Evolutionary conservation across 2,329 filamentous ascomycete genomes (phyloP).

Genomic region (Xylaria sp.): DNA sequence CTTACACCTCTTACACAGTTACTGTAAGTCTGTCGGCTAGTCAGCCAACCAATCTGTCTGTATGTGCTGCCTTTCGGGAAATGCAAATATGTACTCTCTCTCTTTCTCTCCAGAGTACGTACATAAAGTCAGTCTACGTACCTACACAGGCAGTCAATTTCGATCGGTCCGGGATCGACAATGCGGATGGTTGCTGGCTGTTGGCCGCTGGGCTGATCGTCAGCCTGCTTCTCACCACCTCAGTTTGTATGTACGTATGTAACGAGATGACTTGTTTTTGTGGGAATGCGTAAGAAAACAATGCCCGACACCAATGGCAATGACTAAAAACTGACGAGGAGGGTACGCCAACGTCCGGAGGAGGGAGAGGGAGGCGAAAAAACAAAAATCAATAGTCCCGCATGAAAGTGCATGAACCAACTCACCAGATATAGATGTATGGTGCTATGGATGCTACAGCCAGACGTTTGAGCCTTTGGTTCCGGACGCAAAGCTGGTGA

Average conservation of each 20-base stretch:
- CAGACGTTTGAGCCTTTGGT: not conserved
- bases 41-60: no score
- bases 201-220: no score
- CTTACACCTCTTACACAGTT: no score
- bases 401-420: conserved; percentile 13
- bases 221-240: conserved; percentile 14
- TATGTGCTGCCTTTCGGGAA: not conserved
- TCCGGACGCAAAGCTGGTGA: conserved; percentile 1
- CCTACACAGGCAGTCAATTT: not conserved
- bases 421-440: not conserved
- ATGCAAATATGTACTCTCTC: not conserved
- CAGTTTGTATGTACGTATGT: not conserved
- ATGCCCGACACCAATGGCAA: conserved; percentile 9
- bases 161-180: conserved; percentile 24
- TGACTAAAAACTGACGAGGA: not conserved
- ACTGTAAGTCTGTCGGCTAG: no score
- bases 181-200: conserved; percentile 14
- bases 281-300: not conserved
- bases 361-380: not conserved
- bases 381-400: conserved; percentile 16
- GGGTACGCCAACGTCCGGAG: conserved; percentile 5
- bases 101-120: no score
- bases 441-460: conserved; percentile 5
- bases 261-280: no score
- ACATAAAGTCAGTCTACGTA: not conserved